Conservation (phyloP, 2,329 filamentous ascomycete species). For the Exophiala spinifera region DNA sequence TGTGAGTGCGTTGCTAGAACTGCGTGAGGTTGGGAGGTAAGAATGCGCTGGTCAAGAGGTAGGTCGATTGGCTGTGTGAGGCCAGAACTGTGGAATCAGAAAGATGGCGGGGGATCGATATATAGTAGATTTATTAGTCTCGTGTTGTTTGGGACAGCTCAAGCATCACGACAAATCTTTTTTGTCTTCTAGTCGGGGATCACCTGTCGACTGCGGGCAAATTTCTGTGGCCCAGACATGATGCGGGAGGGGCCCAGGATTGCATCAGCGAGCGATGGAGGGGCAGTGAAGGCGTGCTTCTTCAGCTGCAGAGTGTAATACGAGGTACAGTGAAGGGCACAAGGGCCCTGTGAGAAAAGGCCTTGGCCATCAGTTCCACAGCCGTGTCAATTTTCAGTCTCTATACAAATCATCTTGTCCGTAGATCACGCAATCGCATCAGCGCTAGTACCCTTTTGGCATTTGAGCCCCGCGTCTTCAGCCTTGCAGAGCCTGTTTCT, state of each 20-base stretch:
- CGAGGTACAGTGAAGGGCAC: not conserved
- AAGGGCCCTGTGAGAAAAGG: not conserved
- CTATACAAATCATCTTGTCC: slow-evolving; percentile 10
- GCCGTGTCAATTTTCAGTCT: slow-evolving; percentile 2
- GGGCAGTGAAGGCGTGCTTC: not conserved
- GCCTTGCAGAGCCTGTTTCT: not conserved
- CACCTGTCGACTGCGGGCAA: not conserved
- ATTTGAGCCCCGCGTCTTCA: not conserved
- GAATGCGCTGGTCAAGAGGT: too few species aligned
- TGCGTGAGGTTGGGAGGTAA: not conserved
- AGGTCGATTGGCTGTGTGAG: too few species aligned
- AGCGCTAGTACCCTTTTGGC: not conserved
- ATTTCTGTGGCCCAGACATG: slow-evolving; percentile 11
- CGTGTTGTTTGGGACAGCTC: not conserved
- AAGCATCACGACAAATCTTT: slow-evolving; percentile 19
- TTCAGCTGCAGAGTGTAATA: not conserved
- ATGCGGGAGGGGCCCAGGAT: slow-evolving; percentile 13
- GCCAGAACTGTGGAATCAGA: not conserved
- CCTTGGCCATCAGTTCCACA: not conserved
- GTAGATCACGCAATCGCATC: slow-evolving; percentile 14
- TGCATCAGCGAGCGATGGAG: slow-evolving; percentile 17
- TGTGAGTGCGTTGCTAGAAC: slow-evolving; percentile 7
- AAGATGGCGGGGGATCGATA: not conserved
- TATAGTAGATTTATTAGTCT: not conserved
- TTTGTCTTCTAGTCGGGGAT: slow-evolving; percentile 3